A percentile compares a stretch with the other conserved stretches of the same genome.
phyloP scores from a whole-genome alignment of 192 early-diverging fungal species.

The Mycoemilia scoparia region DNA sequence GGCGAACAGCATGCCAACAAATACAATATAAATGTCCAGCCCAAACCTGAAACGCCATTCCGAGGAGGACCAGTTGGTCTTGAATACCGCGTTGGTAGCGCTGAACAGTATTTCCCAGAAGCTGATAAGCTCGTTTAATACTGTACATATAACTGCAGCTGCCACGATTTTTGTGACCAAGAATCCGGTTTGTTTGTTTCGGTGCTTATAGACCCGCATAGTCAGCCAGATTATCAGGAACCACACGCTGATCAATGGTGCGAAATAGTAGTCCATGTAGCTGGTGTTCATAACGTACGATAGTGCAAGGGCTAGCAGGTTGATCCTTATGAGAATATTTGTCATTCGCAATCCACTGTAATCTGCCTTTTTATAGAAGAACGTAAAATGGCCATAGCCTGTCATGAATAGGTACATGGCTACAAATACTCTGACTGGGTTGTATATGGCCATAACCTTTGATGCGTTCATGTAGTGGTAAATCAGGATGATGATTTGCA shows the following conservation, averaged over 20 bases:
- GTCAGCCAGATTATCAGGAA: slow-evolving; percentile 46
- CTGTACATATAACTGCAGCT: slow-evolving; percentile 10
- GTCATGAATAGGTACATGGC: slow-evolving; percentile 69
- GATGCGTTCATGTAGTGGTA: slow-evolving; percentile 60
- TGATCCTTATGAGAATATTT: slow-evolving; percentile 41
- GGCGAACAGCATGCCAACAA: slow-evolving; percentile 45
- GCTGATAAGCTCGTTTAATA: no score
- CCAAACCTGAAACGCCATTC: slow-evolving; percentile 57
- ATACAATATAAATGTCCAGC: slow-evolving; percentile 49
- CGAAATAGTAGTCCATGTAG: slow-evolving; percentile 66
- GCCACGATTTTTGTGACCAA: slow-evolving; percentile 36
- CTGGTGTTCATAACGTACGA: slow-evolving; percentile 47
- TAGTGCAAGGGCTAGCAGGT: slow-evolving; percentile 43
- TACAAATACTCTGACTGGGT: slow-evolving; percentile 51
- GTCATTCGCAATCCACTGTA: slow-evolving; percentile 45
- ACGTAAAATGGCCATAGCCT: slow-evolving; percentile 61
- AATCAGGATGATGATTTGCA: slow-evolving; percentile 51
- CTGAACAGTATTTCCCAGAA: no score
- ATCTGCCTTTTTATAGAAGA: slow-evolving; percentile 49
- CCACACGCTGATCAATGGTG: slow-evolving; percentile 54
- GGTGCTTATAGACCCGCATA: slow-evolving; percentile 31
- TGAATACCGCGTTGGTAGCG: slow-evolving; percentile 15
- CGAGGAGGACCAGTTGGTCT: slow-evolving; percentile 36
- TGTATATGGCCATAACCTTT: slow-evolving; percentile 41
- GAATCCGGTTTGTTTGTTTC: slow-evolving; percentile 30